These are phyloP conservation scores for Phytophthora syringae DNA, from an alignment of 352 stramenopile species.

Conservation along the genomic window DNA sequence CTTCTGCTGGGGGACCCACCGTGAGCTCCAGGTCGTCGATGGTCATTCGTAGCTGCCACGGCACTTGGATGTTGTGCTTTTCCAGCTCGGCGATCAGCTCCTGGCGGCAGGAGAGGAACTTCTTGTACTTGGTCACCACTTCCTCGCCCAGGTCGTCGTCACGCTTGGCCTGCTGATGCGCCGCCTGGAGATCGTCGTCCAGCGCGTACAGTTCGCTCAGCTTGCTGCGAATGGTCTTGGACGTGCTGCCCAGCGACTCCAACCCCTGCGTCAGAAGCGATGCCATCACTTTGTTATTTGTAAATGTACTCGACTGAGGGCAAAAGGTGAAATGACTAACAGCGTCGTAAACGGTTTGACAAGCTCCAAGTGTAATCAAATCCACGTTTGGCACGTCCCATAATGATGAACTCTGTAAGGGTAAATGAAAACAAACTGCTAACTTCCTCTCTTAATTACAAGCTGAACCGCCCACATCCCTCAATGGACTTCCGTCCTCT, in stretches of 20 bases:
- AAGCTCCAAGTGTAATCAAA: conserved; percentile 20
- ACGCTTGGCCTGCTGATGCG: conserved; percentile 59
- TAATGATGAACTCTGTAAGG: too few species aligned
- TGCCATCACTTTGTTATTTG: conserved; percentile 14
- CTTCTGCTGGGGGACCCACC: conserved; percentile 36
- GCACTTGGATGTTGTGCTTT: conserved; percentile 46
- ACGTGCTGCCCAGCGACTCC: conserved; percentile 40
- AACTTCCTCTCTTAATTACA: conserved; percentile 36
- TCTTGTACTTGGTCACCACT: conserved; percentile 64
- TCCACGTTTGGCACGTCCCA: too few species aligned
- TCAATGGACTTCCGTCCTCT: conserved; percentile 14
- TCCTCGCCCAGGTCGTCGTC: conserved; percentile 71
- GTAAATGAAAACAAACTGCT: conserved; percentile 27
- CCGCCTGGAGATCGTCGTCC: conserved; percentile 62
- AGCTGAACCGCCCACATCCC: conserved; percentile 10
- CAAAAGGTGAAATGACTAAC: conserved; percentile 25
- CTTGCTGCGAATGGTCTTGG: conserved; percentile 33
- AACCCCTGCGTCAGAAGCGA: conserved; percentile 63
- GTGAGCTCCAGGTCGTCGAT: conserved; percentile 86
- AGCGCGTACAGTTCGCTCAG: conserved; percentile 51
- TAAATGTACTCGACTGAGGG: neutral
- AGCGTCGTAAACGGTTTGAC: neutral
- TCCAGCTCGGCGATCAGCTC: conserved; percentile 58
- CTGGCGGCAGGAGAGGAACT: conserved; percentile 59
- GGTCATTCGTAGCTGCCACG: conserved; percentile 75